phyloP scores from a whole-genome alignment of 225 moss, liverwort and hornwort genomes.

The Ulota crispa region DNA sequence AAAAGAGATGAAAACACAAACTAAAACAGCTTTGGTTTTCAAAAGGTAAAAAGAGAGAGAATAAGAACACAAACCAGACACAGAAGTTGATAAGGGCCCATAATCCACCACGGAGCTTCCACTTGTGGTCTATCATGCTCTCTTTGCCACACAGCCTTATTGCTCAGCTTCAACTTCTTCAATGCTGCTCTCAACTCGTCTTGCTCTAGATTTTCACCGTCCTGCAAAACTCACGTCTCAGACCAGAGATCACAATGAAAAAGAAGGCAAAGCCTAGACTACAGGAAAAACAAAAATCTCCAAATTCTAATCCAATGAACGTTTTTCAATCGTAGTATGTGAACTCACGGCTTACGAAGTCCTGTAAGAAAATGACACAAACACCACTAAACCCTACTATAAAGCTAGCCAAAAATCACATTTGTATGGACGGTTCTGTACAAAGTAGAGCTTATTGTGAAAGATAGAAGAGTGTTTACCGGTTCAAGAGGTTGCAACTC shows the following conservation, averaged over 20 bases:
- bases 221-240: slow-evolving; percentile 28
- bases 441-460: background rate
- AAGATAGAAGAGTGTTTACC: slow-evolving; percentile 35
- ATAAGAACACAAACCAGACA: slow-evolving; percentile 60
- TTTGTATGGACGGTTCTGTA: background rate
- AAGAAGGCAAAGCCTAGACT: background rate
- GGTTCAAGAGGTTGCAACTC: slow-evolving; percentile 63
- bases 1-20: background rate
- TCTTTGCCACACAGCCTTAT: slow-evolving; percentile 79
- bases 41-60: background rate
- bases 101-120: slow-evolving; percentile 94
- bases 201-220: slow-evolving; percentile 76
- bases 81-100: slow-evolving; percentile 82
- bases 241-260: background rate
- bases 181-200: slow-evolving; percentile 71
- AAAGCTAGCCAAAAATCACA: background rate
- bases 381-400: background rate
- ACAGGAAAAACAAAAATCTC: background rate
- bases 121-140: slow-evolving; percentile 71
- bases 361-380: background rate
- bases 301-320: background rate
- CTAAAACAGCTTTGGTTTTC: background rate
- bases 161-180: slow-evolving; percentile 74
- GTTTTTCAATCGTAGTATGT: background rate
- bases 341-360: background rate